phyloP scores from a whole-genome alignment of 1,284 basidiomycete species.

The Lignosus rhinocerotis region DNA sequence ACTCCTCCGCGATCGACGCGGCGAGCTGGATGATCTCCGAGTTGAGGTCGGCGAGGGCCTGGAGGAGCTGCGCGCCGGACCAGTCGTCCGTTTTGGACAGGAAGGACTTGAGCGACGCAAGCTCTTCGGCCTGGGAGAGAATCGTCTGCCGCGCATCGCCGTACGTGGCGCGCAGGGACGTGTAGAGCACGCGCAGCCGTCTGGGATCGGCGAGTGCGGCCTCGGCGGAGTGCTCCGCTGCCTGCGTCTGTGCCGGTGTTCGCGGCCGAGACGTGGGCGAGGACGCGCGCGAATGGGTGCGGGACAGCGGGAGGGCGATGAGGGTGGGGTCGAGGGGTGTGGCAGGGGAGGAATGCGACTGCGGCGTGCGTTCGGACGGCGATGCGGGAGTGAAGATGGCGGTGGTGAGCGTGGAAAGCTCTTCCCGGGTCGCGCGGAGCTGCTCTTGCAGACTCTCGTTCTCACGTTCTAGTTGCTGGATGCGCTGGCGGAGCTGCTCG shows the following conservation, averaged over 20 bases:
- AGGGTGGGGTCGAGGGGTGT: slow-evolving; percentile 11
- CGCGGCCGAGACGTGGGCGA: slow-evolving; percentile 13
- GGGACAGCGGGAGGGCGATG: slow-evolving; percentile 8
- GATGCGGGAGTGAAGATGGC: slow-evolving; percentile 14
- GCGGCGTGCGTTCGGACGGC: slow-evolving; percentile 13
- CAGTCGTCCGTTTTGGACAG: slow-evolving; percentile 41
- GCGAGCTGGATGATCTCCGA: slow-evolving; percentile 39
- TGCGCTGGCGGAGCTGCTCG: slow-evolving; percentile 28
- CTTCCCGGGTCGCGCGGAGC: slow-evolving; percentile 22
- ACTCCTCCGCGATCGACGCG: slow-evolving; percentile 38
- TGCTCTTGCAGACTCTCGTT: slow-evolving; percentile 29
- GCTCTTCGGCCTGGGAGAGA: slow-evolving; percentile 34
- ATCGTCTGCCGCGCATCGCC: slow-evolving; percentile 20
- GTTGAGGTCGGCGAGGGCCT: slow-evolving; percentile 40
- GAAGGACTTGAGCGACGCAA: slow-evolving; percentile 37
- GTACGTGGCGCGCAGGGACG: slow-evolving; percentile 19
- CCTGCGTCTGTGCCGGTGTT: slow-evolving; percentile 14
- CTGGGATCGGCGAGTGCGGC: slow-evolving; percentile 21
- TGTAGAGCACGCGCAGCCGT: slow-evolving; percentile 23
- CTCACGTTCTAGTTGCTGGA: slow-evolving; percentile 30
- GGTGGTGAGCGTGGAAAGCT: slow-evolving; percentile 20
- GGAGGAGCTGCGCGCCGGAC: slow-evolving; percentile 40
- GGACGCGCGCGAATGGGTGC: slow-evolving; percentile 8
- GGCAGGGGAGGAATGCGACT: slow-evolving; percentile 6
- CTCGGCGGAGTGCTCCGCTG: slow-evolving; percentile 14